Conservation (phyloP, 352 stramenopile genomes). For the Phytophthora sansomeana region DNA sequence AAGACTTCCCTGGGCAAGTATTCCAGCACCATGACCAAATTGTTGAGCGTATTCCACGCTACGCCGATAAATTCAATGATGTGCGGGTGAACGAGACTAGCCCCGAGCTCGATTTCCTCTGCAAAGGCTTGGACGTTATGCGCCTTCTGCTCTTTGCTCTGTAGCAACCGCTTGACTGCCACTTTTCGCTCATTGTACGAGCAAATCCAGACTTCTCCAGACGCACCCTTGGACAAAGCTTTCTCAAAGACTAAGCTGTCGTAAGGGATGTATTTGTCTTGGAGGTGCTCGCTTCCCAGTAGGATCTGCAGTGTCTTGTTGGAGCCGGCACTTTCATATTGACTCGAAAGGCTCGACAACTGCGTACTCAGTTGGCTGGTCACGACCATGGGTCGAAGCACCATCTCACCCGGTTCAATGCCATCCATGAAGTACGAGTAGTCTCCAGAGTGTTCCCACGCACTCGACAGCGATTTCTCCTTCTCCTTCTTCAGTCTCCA, state of each 20-base stretch:
- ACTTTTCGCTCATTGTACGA: slow-evolving; percentile 50
- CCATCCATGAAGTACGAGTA: background rate
- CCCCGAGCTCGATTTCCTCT: slow-evolving; percentile 44
- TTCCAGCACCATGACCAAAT: slow-evolving; percentile 55
- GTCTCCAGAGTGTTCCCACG: slow-evolving; percentile 1
- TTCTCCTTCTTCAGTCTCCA: slow-evolving; percentile 5
- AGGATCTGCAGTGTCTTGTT: slow-evolving; percentile 38
- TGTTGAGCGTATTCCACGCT: slow-evolving; percentile 52
- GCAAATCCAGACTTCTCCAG: slow-evolving; percentile 59
- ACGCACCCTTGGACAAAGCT: slow-evolving; percentile 37
- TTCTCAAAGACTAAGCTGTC: slow-evolving; percentile 30
- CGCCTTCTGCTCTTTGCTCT: slow-evolving; percentile 36
- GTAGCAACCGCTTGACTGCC: slow-evolving; percentile 52
- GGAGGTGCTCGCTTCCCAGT: slow-evolving; percentile 18
- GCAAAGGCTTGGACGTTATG: slow-evolving; percentile 48
- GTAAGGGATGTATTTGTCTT: slow-evolving; percentile 28
- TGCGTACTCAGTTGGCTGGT: slow-evolving; percentile 21
- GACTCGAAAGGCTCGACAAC: slow-evolving; percentile 2
- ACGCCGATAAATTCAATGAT: slow-evolving; percentile 52
- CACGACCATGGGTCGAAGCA: slow-evolving; percentile 16
- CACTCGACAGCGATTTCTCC: slow-evolving; percentile 6
- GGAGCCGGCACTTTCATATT: slow-evolving; percentile 32
- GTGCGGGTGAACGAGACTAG: slow-evolving; percentile 39
- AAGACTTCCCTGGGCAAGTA: slow-evolving; percentile 42
- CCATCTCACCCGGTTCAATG: background rate